phyloP scores from a whole-genome alignment of 2,329 filamentous ascomycete genomes.

The Fusarium acutatum region DNA sequence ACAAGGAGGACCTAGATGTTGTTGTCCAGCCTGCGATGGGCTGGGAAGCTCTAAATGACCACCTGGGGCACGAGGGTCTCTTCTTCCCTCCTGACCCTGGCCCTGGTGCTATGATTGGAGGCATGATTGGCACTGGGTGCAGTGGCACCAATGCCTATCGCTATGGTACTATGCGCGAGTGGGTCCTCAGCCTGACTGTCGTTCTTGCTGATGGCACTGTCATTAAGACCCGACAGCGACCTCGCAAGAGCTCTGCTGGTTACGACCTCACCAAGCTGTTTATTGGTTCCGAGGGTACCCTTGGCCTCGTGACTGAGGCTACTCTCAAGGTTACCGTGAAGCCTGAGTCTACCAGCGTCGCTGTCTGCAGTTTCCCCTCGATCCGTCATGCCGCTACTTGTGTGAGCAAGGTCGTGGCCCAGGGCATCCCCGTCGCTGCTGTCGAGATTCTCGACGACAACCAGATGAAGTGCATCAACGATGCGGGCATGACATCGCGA shows the following conservation, averaged over 20 bases:
- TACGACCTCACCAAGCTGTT: constrained; percentile 92
- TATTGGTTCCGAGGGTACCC: constrained; percentile 89
- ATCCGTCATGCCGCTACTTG: constrained; percentile 80
- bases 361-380: constrained; percentile 68
- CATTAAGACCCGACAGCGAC: constrained; percentile 87
- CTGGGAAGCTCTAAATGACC: constrained; percentile 87
- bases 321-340: constrained; percentile 86
- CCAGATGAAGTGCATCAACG: constrained; percentile 79
- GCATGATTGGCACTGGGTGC: constrained; percentile 80
- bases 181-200: constrained; percentile 87
- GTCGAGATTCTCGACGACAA: constrained; percentile 92
- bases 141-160: constrained; percentile 89
- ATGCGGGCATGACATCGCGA: constrained; percentile 71
- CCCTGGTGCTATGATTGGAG: constrained; percentile 90
- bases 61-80: constrained; percentile 74
- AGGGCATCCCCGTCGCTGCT: constrained; percentile 87
- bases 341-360: constrained; percentile 82
- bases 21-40: constrained; percentile 83
- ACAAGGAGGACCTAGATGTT: constrained; percentile 80
- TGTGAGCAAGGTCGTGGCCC: constrained; percentile 80
- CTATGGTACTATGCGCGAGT: constrained; percentile 95
- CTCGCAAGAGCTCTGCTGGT: constrained; percentile 88
- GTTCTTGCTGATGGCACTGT: constrained; percentile 90
- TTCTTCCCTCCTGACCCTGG: constrained; percentile 95
- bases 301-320: constrained; percentile 91